Evolutionary conservation across 495 filamentous ascomycete genomes (phyloP).

Genomic region (Parmelia sp.): DNA sequence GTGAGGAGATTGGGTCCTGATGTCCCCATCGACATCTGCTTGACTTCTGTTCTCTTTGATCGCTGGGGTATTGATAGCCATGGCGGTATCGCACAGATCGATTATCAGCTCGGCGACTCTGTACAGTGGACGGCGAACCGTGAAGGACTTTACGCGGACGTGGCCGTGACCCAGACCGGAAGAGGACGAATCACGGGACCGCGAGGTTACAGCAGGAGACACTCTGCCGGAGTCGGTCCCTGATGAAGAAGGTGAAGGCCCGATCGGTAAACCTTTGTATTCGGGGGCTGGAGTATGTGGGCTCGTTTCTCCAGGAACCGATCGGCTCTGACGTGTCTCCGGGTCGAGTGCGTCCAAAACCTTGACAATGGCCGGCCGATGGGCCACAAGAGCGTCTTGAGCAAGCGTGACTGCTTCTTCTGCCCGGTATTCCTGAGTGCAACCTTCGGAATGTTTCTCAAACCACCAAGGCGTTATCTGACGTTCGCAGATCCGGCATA

Average conservation of each 20-base stretch:
- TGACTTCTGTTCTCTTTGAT: slow-evolving; percentile 74
- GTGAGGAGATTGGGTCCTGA: slow-evolving; percentile 88
- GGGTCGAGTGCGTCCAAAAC: slow-evolving; percentile 71
- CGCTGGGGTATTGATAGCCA: slow-evolving; percentile 89
- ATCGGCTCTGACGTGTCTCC: slow-evolving; percentile 69
- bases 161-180: slow-evolving; percentile 69
- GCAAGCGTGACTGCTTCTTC: slow-evolving; percentile 96
- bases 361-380: slow-evolving; percentile 91
- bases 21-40: slow-evolving; percentile 52
- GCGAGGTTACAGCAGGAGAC: slow-evolving; percentile 61
- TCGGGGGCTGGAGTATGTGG: slow-evolving; percentile 58
- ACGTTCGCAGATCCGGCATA: slow-evolving; percentile 96
- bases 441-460: slow-evolving; percentile 95
- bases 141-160: slow-evolving; percentile 71
- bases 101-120: slow-evolving; percentile 91
- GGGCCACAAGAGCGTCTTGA: slow-evolving; percentile 88
- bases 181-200: slow-evolving; percentile 75
- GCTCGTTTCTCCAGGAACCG: slow-evolving; percentile 52
- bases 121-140: slow-evolving; percentile 77
- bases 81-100: slow-evolving; percentile 89
- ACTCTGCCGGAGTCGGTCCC: slow-evolving; percentile 54
- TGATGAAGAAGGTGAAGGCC: slow-evolving; percentile 59
- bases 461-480: slow-evolving; percentile 99
- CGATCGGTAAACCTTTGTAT: slow-evolving; percentile 87
- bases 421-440: slow-evolving; percentile 88